Conservation (phyloP, 2,329 filamentous ascomycete genomes). For the Cryphonectria carpinicola region DNA sequence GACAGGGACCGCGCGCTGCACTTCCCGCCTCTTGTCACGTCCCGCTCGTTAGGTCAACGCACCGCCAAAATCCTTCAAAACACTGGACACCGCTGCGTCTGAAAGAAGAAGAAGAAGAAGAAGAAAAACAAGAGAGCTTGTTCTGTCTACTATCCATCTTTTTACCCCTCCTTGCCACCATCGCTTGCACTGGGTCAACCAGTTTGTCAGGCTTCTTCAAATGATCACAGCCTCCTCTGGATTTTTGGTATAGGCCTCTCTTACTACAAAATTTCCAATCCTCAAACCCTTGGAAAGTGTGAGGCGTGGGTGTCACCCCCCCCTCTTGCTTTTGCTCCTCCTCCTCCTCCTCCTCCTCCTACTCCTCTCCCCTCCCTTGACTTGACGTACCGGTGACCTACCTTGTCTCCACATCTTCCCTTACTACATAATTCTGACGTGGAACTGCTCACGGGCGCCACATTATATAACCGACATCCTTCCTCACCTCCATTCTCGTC, state of each 20-base stretch:
- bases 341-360: neutral
- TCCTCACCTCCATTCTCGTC: neutral
- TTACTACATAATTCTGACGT: neutral
- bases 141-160: neutral
- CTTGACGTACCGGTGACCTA: conserved; percentile 23
- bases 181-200: neutral
- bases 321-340: no score
- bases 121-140: neutral
- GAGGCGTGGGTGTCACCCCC: neutral
- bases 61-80: neutral
- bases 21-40: neutral
- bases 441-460: neutral
- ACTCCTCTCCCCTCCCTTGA: neutral
- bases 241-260: no score
- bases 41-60: neutral
- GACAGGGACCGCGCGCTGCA: neutral
- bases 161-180: neutral
- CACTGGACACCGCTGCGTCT: neutral
- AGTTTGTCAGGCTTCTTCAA: neutral
- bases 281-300: neutral
- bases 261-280: neutral
- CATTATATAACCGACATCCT: neutral
- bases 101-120: neutral
- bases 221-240: neutral
- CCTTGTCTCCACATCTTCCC: conserved; percentile 7